Conservation (phyloP, 257 asterid species). For the Gentiana macrophylla region DNA sequence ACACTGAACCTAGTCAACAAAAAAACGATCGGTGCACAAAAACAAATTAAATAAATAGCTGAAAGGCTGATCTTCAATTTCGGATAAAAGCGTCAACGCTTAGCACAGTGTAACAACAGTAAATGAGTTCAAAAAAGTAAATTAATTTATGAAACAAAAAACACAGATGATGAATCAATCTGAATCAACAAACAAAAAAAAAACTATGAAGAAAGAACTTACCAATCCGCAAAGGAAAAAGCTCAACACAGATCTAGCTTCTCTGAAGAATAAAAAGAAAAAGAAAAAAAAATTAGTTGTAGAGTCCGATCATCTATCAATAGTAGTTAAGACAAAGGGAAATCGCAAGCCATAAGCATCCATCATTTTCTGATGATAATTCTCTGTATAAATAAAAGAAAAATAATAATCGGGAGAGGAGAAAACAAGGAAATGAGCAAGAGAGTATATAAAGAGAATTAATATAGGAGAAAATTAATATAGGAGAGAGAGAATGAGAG, state of each 20-base stretch:
- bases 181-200: background rate
- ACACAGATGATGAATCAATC: background rate
- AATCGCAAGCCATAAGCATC: slow-evolving; percentile 9
- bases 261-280: background rate
- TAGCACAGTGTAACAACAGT: slow-evolving; percentile 3
- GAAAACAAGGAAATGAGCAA: too few relatives aligned
- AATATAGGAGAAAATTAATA: background rate
- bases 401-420: background rate
- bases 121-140: slow-evolving; percentile 1
- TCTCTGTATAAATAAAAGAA: background rate
- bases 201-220: background rate
- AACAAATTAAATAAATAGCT: too few relatives aligned
- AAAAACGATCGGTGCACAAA: too few relatives aligned
- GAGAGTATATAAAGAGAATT: background rate
- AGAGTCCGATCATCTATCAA: background rate
- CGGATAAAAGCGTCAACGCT: background rate
- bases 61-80: too few relatives aligned
- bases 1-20: background rate
- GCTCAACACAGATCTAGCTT: slow-evolving; percentile 1
- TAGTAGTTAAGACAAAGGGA: background rate
- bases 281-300: background rate
- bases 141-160: background rate
- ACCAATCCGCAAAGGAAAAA: slow-evolving; percentile 6
- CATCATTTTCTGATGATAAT: background rate
- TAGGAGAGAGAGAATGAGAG: slow-evolving; percentile 32